phyloP scores from a whole-genome alignment of 1,139 yeast genomes.

The Kodamaea sp. region DNA sequence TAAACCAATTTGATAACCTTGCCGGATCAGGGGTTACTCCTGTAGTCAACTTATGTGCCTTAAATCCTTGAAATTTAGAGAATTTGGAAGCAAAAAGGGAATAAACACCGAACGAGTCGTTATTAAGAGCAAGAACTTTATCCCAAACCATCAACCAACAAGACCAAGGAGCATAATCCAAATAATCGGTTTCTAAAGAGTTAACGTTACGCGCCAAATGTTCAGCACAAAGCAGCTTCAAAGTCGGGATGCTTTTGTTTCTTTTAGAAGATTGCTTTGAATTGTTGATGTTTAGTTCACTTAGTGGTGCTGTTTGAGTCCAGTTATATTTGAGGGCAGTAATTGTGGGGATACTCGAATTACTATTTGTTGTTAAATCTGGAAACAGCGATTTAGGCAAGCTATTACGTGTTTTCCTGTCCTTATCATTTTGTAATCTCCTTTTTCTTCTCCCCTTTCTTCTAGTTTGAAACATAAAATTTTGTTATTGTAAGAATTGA shows the following conservation, averaged over 20 bases:
- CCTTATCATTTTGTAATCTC: slow-evolving; percentile 3
- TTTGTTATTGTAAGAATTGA: not conserved
- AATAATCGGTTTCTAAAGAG: slow-evolving; percentile 17
- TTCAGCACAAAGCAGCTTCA: slow-evolving; percentile 27
- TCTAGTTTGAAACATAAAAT: not conserved
- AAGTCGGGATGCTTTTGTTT: slow-evolving; percentile 7
- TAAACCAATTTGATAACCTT: not conserved
- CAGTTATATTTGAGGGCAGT: slow-evolving; percentile 8
- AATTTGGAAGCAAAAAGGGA: slow-evolving; percentile 27
- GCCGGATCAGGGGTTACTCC: not conserved
- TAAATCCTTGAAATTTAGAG: slow-evolving; percentile 17
- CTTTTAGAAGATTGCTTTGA: not conserved
- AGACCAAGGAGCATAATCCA: slow-evolving; percentile 27
- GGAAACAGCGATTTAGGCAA: not conserved
- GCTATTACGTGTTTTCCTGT: not conserved
- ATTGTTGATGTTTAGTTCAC: slow-evolving; percentile 1
- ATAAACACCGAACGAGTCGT: slow-evolving; percentile 32
- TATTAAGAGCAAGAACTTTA: slow-evolving; percentile 20
- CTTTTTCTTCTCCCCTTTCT: slow-evolving; percentile 1
- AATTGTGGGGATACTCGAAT: too few species aligned
- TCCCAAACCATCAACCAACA: slow-evolving; percentile 36
- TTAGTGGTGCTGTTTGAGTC: slow-evolving; percentile 10
- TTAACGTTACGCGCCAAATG: slow-evolving; percentile 27
- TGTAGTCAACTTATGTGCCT: slow-evolving; percentile 20
- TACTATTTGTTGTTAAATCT: too few species aligned